phyloP scores from a whole-genome alignment of 73 alveolate genomes.

The Tetrahymena thermophila region DNA sequence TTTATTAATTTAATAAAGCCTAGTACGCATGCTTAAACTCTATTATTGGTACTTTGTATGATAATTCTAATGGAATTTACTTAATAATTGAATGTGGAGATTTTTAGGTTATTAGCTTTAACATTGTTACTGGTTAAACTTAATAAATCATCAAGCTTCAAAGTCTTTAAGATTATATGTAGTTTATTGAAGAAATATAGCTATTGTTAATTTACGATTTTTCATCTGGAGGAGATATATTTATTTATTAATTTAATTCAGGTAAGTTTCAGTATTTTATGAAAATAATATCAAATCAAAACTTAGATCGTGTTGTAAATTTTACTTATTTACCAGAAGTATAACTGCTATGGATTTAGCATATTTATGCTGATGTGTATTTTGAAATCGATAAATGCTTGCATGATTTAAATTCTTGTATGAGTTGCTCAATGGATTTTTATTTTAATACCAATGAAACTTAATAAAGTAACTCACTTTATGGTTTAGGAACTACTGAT shows the following conservation, averaged over 20 bases:
- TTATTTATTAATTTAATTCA: no score
- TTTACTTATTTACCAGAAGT: neutral
- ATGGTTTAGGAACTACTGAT: neutral
- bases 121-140: neutral
- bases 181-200: neutral
- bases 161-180: neutral
- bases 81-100: neutral
- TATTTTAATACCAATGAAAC: neutral
- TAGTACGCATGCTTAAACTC: neutral
- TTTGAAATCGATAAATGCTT: neutral
- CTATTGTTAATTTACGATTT: neutral
- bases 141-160: neutral
- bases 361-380: neutral
- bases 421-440: neutral
- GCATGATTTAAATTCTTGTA: neutral
- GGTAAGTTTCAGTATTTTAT: neutral
- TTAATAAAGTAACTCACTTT: neutral
- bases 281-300: neutral
- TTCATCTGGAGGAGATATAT: neutral
- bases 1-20: neutral
- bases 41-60: neutral
- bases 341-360: neutral
- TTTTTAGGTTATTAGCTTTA: neutral
- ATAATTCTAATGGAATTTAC: neutral
- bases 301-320: neutral